phyloP scores from a whole-genome alignment of 768 basidiomycete genomes.

The Clitopilus passeckerianus region DNA sequence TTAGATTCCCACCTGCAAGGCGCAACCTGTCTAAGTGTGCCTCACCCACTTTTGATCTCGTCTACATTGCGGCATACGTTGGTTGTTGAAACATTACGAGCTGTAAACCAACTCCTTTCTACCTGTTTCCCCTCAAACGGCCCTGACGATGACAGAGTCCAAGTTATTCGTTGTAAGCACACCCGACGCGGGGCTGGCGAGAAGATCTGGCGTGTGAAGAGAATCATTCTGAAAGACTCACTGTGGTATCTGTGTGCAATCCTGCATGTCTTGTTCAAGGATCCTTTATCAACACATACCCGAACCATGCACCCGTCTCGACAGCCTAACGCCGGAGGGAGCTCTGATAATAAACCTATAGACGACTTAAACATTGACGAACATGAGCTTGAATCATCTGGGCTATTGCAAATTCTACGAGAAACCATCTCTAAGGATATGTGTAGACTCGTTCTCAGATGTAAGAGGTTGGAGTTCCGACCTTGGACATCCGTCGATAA shows the following conservation, averaged over 20 bases:
- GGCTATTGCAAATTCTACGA: not conserved
- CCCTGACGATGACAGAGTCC: not conserved
- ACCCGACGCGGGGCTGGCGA: constrained; percentile 4
- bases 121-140: not conserved
- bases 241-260: constrained; percentile 49
- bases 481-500: not conserved
- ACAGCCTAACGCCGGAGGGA: not conserved
- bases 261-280: constrained; percentile 30
- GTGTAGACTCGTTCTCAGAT: not conserved
- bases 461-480: not conserved
- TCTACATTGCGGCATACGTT: constrained; percentile 21
- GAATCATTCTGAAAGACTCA: constrained; percentile 42
- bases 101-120: constrained; percentile 27
- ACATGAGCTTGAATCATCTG: not conserved
- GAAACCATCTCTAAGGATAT: not conserved
- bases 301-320: not conserved
- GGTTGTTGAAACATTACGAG: constrained; percentile 31
- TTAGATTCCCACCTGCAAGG: constrained; percentile 7
- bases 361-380: not conserved
- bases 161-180: not conserved
- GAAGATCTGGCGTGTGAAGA: constrained; percentile 20
- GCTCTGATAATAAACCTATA: too few species aligned
- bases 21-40: not conserved
- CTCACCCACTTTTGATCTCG: constrained; percentile 11
- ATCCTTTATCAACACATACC: not conserved